A percentile compares a stretch with the other conserved stretches of the same genome.
phyloP scores from a whole-genome alignment of 2,329 filamentous ascomycete genomes.

The Nigrospora oryzae region DNA sequence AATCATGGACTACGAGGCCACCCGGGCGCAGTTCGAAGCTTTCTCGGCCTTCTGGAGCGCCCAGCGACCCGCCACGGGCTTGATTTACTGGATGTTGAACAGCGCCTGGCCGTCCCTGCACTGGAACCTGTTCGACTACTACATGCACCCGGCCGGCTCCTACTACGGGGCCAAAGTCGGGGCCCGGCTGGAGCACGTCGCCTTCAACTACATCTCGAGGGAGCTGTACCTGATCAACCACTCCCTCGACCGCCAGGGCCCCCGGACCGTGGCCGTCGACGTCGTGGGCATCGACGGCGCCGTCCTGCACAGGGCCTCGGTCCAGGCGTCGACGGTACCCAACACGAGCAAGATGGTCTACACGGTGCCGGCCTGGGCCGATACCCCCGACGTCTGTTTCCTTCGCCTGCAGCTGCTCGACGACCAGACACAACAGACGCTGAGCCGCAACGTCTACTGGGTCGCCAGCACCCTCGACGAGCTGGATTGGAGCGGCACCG shows the following conservation, averaged over 20 bases:
- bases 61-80: slow-evolving; percentile 44
- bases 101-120: slow-evolving; percentile 57
- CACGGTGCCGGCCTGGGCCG: slow-evolving; percentile 20
- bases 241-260: slow-evolving; percentile 27
- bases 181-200: slow-evolving; percentile 40
- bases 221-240: slow-evolving; percentile 47
- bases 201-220: slow-evolving; percentile 41
- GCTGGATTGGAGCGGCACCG: slow-evolving; percentile 46
- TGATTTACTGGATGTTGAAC: slow-evolving; percentile 63
- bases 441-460: slow-evolving; percentile 57
- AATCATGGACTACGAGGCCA: slow-evolving; percentile 57
- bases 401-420: slow-evolving; percentile 39
- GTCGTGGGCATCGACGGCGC: slow-evolving; percentile 39
- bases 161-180: slow-evolving; percentile 52
- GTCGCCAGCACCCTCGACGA: slow-evolving; percentile 34
- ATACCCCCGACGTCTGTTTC: slow-evolving; percentile 35
- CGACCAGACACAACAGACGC: slow-evolving; percentile 8
- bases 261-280: slow-evolving; percentile 36
- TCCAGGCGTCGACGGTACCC: slow-evolving; percentile 27
- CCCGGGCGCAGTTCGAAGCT: slow-evolving; percentile 48
- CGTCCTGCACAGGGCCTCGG: slow-evolving; percentile 21
- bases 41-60: slow-evolving; percentile 42
- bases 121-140: slow-evolving; percentile 59
- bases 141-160: slow-evolving; percentile 46
- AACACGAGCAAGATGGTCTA: slow-evolving; percentile 32